Percentiles rank a stretch among this genome's conserved stretches.
Evolutionary conservation across 139 green algal genomes (phyloP).

Genomic region (Chloropicon primus): DNA sequence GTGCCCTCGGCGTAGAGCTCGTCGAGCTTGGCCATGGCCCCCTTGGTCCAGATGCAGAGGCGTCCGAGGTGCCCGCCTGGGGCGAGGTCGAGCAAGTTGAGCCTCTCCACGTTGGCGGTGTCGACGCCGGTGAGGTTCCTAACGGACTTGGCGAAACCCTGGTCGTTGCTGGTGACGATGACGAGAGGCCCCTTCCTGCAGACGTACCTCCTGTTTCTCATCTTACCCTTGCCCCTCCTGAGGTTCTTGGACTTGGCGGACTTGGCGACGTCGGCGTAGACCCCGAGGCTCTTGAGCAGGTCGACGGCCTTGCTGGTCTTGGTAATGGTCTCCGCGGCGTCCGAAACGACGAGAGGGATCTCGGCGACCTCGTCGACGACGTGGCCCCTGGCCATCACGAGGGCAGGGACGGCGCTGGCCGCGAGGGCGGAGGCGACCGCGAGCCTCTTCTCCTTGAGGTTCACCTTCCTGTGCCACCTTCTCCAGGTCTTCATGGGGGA

Average conservation of each 20-base stretch:
- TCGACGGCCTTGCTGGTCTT: slow-evolving; percentile 88
- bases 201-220: slow-evolving; percentile 92
- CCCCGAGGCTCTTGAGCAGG: slow-evolving; percentile 70
- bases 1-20: slow-evolving; percentile 51
- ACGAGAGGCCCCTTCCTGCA: slow-evolving; percentile 87
- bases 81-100: slow-evolving; percentile 96
- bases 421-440: slow-evolving; percentile 87
- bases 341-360: slow-evolving; percentile 85
- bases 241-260: slow-evolving; percentile 64
- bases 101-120: slow-evolving; percentile 60
- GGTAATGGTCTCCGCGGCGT: slow-evolving; percentile 65
- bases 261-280: slow-evolving; percentile 78
- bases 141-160: slow-evolving; percentile 67
- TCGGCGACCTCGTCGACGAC: slow-evolving; percentile 82
- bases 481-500: slow-evolving; percentile 93
- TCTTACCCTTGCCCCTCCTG: slow-evolving; percentile 90
- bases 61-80: slow-evolving; percentile 93
- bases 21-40: slow-evolving; percentile 88
- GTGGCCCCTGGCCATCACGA: slow-evolving; percentile 95
- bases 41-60: slow-evolving; percentile 97
- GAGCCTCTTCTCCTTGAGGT: slow-evolving; percentile 94
- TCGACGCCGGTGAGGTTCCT: slow-evolving; percentile 94
- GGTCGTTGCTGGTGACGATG: slow-evolving; percentile 64
- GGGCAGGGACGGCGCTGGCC: slow-evolving; percentile 79
- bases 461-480: slow-evolving; percentile 96